These are phyloP conservation scores for Paxillus rubicundulus DNA, from an alignment of 768 basidiomycete species.

Conservation along the genomic window DNA sequence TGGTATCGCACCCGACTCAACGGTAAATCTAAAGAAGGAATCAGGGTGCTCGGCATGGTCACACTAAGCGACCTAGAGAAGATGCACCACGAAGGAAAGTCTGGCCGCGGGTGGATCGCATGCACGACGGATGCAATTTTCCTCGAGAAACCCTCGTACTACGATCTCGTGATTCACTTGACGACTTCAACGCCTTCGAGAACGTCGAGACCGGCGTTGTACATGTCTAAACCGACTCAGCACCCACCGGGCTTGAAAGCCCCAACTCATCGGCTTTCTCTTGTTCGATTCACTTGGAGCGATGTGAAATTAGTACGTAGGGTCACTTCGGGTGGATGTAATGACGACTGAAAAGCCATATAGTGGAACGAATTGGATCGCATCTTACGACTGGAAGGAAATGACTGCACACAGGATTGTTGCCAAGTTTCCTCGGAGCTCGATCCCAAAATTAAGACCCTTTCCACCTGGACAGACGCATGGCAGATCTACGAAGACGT, in stretches of 20 bases:
- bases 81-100: slow-evolving; percentile 52
- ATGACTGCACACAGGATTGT: slow-evolving; percentile 30
- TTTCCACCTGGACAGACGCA: slow-evolving; percentile 64
- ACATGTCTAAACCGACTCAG: slow-evolving; percentile 49
- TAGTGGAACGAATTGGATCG: slow-evolving; percentile 81
- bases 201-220: slow-evolving; percentile 64
- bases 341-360: background rate
- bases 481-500: slow-evolving; percentile 87
- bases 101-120: slow-evolving; percentile 78
- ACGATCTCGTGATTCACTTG: slow-evolving; percentile 79
- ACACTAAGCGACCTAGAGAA: slow-evolving; percentile 72
- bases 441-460: slow-evolving; percentile 36
- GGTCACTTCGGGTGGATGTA: background rate
- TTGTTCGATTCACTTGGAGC: slow-evolving; percentile 78
- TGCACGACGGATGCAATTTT: slow-evolving; percentile 87
- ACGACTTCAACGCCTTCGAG: slow-evolving; percentile 63
- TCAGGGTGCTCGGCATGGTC: slow-evolving; percentile 76
- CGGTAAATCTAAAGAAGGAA: slow-evolving; percentile 47
- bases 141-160: slow-evolving; percentile 74
- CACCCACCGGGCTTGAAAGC: slow-evolving; percentile 34
- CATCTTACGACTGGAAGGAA: slow-evolving; percentile 55
- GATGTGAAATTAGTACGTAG: slow-evolving; percentile 66
- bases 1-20: slow-evolving; percentile 32
- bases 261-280: slow-evolving; percentile 55
- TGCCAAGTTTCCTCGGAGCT: slow-evolving; percentile 31